Evolutionary conservation across 192 early-diverging fungal genomes (phyloP).

Genomic region (Entomortierella chlamydospora): DNA sequence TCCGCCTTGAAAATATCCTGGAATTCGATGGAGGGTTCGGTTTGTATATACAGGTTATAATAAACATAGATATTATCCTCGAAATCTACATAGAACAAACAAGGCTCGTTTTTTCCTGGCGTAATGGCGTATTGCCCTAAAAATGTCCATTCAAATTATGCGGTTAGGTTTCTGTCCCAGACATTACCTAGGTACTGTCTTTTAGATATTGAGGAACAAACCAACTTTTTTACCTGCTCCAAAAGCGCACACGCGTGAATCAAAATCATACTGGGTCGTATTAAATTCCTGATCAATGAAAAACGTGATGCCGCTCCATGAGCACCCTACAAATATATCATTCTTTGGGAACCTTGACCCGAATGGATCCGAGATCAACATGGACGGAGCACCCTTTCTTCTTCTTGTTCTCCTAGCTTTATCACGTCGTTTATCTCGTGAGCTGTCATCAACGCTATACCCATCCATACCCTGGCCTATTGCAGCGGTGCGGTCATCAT

Average conservation of each 20-base stretch:
- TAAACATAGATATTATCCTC: slow-evolving; percentile 71
- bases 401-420: slow-evolving; percentile 9
- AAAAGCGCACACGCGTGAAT: slow-evolving; percentile 69
- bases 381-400: slow-evolving; percentile 5
- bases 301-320: slow-evolving; percentile 69
- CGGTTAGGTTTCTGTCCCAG: too few relatives aligned
- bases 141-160: background rate
- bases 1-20: slow-evolving; percentile 59
- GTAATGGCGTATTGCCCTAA: slow-evolving; percentile 64
- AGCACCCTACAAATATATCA: slow-evolving; percentile 67
- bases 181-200: too few relatives aligned
- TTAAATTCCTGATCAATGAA: slow-evolving; percentile 66
- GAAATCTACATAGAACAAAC: slow-evolving; percentile 71
- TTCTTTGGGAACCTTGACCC: slow-evolving; percentile 46
- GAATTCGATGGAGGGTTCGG: slow-evolving; percentile 58
- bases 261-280: slow-evolving; percentile 66
- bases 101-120: slow-evolving; percentile 63
- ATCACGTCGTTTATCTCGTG: background rate
- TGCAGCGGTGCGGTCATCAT: background rate
- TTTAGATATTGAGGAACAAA: background rate
- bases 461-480: background rate
- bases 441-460: background rate
- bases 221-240: slow-evolving; percentile 57
- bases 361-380: slow-evolving; percentile 45
- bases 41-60: slow-evolving; percentile 63